phyloP scores from a whole-genome alignment of 257 asterid genomes.

The Plantago major region DNA sequence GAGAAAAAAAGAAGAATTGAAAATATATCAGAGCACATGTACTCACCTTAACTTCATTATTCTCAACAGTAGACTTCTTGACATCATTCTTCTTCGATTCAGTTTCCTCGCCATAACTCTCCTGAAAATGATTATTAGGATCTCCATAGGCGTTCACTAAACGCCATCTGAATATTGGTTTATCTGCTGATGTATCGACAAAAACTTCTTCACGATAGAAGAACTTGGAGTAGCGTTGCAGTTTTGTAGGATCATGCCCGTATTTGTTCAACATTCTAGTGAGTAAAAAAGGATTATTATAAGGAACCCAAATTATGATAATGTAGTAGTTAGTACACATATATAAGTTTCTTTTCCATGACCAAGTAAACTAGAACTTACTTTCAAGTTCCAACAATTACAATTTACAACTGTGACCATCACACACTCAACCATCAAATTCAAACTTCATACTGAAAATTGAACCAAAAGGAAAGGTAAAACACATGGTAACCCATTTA shows the following conservation, averaged over 20 bases:
- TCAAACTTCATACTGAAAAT: not conserved
- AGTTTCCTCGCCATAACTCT: constrained; percentile 19
- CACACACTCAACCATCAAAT: not conserved
- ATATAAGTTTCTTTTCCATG: too few species aligned
- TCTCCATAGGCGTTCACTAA: constrained; percentile 43
- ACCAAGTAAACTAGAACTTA: too few species aligned
- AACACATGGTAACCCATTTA: not conserved
- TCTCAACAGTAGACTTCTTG: too few species aligned
- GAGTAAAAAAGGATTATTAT: constrained; percentile 3
- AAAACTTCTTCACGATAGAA: constrained; percentile 65
- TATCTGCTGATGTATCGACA: constrained; percentile 54
- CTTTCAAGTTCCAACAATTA: too few species aligned
- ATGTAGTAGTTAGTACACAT: not conserved
- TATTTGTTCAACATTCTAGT: constrained; percentile 56
- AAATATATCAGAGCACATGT: too few species aligned
- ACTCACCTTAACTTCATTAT: too few species aligned
- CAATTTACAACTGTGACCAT: too few species aligned
- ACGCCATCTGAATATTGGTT: constrained; percentile 58
- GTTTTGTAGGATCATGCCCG: constrained; percentile 34
- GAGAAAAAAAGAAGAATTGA: too few species aligned
- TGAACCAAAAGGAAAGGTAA: not conserved
- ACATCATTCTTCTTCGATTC: too few species aligned
- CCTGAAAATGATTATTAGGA: constrained; percentile 23
- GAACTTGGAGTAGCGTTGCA: constrained; percentile 46
- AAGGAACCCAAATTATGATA: not conserved